Percentiles rank a stretch among this genome's conserved stretches.
Conservation (phyloP, 1,284 basidiomycete species). For the Boletus semigastroideus region DNA sequence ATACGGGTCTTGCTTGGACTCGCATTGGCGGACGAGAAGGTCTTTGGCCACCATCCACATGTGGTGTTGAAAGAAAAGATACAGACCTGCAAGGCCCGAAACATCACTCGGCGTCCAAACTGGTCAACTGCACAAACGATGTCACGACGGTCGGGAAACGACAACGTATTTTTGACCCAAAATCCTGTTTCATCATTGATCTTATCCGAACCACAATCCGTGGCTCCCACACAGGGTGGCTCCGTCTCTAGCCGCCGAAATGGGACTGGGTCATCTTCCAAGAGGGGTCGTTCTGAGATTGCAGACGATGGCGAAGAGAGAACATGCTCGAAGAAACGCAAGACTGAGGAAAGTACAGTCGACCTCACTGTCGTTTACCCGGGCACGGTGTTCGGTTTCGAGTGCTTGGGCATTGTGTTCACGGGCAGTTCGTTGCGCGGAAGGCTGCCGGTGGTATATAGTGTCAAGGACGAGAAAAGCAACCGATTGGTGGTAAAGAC, state of each 20-base stretch:
- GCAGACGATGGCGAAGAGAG: neutral
- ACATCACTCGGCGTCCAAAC: neutral
- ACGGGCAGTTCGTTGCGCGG: conserved; percentile 10
- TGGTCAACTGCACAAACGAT: neutral
- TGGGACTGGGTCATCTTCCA: neutral
- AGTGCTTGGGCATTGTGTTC: conserved; percentile 7
- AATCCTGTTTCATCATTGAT: neutral
- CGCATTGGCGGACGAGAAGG: conserved; percentile 4
- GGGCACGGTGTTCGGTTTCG: neutral
- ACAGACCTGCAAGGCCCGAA: neutral
- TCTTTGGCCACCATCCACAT: conserved; percentile 12
- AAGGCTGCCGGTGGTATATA: conserved; percentile 8
- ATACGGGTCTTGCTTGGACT: conserved; percentile 16
- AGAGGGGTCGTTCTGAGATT: conserved; percentile 1
- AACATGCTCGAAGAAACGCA: neutral
- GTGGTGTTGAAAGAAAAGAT: neutral
- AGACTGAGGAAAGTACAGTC: neutral
- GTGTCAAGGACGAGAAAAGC: neutral
- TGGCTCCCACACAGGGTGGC: neutral
- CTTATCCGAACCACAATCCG: neutral
- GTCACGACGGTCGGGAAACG: neutral
- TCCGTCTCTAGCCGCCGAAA: neutral
- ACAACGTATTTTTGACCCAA: neutral
- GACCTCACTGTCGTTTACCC: neutral
- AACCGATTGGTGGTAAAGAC: conserved; percentile 1